phyloP scores from a whole-genome alignment of 768 basidiomycete genomes.

The Boletus rubroflammeus region DNA sequence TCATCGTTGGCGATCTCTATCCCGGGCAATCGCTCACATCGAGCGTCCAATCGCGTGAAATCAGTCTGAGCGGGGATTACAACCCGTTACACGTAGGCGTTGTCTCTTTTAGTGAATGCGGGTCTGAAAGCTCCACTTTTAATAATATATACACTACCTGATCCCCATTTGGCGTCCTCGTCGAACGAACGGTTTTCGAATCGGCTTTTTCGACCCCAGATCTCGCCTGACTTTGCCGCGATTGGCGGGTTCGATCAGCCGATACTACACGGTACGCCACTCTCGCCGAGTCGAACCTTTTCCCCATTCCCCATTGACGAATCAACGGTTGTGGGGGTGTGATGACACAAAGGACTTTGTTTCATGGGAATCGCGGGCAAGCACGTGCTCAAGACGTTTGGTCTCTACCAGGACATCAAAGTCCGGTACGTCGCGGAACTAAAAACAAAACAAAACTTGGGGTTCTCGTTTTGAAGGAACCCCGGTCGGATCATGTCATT shows the following conservation, averaged over 20 bases:
- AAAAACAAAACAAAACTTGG: neutral
- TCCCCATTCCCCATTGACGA: neutral
- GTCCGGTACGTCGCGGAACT: conserved; percentile 62
- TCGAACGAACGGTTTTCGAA: neutral
- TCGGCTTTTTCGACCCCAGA: conserved; percentile 40
- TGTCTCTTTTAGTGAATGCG: neutral
- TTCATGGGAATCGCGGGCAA: conserved; percentile 91
- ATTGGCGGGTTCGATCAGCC: conserved; percentile 95
- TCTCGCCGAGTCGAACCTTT: neutral
- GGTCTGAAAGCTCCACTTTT: neutral
- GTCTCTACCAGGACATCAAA: conserved; percentile 89
- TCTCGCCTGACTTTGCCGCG: conserved; percentile 89
- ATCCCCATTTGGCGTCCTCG: neutral
- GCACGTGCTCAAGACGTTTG: conserved; percentile 85
- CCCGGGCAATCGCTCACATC: conserved; percentile 4
- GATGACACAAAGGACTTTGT: conserved; percentile 58
- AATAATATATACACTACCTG: neutral
- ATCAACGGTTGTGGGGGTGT: neutral
- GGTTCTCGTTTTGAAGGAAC: neutral
- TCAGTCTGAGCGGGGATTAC: conserved; percentile 81
- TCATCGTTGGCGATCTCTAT: neutral
- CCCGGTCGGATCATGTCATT: neutral
- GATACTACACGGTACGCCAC: conserved; percentile 60
- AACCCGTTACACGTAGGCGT: conserved; percentile 82
- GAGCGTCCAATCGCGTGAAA: neutral